A percentile compares a stretch with the other conserved stretches of the same genome.
These are phyloP conservation scores for Cicer arietinum DNA, from an alignment of 306 rosid genomes.

Conservation along the genomic window DNA sequence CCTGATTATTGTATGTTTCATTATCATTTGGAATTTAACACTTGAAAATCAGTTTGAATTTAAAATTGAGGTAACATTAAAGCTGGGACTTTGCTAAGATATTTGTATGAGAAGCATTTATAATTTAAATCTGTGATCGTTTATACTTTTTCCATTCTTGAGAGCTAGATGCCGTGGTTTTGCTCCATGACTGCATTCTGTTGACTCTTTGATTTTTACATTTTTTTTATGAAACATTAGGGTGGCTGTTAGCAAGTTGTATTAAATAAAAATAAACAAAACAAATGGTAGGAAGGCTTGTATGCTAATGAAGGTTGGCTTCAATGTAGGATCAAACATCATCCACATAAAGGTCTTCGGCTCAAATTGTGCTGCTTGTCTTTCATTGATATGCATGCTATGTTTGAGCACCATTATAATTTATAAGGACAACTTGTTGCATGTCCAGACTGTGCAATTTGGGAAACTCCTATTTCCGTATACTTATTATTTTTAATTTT, in stretches of 20 bases:
- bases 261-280: conserved; percentile 18
- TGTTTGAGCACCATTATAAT: conserved; percentile 24
- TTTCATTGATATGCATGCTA: background rate
- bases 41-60: conserved; percentile 31
- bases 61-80: conserved; percentile 23
- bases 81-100: conserved; percentile 22
- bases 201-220: conserved; percentile 30
- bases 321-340: conserved; percentile 29
- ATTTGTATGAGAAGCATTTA: conserved; percentile 18
- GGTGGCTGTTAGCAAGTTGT: background rate
- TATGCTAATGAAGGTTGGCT: conserved; percentile 37
- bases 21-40: conserved; percentile 11
- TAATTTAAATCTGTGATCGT: conserved; percentile 11
- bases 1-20: conserved; percentile 26
- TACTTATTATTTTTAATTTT: conserved; percentile 10
- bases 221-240: conserved; percentile 25
- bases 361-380: conserved; percentile 4
- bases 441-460: conserved; percentile 28
- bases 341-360: conserved; percentile 8
- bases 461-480: background rate
- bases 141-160: conserved; percentile 5
- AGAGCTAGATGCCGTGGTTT: conserved; percentile 34
- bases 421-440: conserved; percentile 13
- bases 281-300: conserved; percentile 28
- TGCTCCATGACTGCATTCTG: conserved; percentile 32